phyloP scores from a whole-genome alignment of 208 protist genomes.

The Spongospora subterranea region DNA sequence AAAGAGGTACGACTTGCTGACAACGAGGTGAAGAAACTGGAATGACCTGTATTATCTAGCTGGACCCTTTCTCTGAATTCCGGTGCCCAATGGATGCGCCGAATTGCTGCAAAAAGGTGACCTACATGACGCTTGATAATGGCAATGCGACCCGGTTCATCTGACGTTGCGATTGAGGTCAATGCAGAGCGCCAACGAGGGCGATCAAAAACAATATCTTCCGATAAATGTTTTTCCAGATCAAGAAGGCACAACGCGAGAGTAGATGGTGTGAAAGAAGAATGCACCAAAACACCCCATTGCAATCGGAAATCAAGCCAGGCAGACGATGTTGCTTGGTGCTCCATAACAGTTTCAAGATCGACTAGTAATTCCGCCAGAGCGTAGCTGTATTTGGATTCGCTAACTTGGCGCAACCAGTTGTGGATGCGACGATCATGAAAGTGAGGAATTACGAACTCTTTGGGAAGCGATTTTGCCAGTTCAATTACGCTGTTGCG shows the following conservation, averaged over 20 bases:
- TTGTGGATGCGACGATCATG: background rate
- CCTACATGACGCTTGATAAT: background rate
- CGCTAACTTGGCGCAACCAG: background rate
- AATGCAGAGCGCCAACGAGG: background rate
- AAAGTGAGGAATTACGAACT: background rate
- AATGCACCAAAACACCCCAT: background rate
- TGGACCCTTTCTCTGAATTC: background rate
- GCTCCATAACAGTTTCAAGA: background rate
- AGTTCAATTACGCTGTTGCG: background rate
- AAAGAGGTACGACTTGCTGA: background rate
- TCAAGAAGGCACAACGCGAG: slow-evolving; percentile 8
- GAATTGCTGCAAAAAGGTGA: background rate
- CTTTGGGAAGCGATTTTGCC: background rate
- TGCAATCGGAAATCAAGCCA: slow-evolving; percentile 7
- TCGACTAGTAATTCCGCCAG: background rate
- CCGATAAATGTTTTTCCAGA: background rate
- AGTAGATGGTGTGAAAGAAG: background rate
- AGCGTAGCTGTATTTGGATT: background rate
- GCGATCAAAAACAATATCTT: background rate
- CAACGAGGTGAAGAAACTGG: background rate
- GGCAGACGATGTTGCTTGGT: background rate
- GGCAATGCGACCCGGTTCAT: slow-evolving; percentile 2
- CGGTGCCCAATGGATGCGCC: background rate
- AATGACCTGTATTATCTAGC: background rate
- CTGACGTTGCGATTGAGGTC: background rate